phyloP scores from a whole-genome alignment of 495 filamentous ascomycete genomes.

The Amphirosellinia nigrospora region DNA sequence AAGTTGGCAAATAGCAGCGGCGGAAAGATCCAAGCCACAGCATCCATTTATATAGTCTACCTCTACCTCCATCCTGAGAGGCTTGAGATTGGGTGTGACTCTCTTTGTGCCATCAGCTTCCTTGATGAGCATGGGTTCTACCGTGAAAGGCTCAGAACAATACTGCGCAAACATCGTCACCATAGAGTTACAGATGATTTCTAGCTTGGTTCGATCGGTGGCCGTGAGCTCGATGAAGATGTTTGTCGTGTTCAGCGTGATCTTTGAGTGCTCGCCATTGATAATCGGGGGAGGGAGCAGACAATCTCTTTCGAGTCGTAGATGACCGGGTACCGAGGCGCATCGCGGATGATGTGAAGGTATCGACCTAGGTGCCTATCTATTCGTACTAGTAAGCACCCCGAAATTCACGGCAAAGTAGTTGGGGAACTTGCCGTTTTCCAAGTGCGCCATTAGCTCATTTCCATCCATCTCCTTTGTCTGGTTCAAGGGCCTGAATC shows the following conservation, averaged over 20 bases:
- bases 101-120: constrained; percentile 86
- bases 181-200: constrained; percentile 93
- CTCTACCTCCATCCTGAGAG: constrained; percentile 78
- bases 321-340: constrained; percentile 95
- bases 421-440: constrained; percentile 55
- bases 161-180: constrained; percentile 98
- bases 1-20: constrained; percentile 73
- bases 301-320: constrained; percentile 86
- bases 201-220: constrained; percentile 95
- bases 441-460: constrained; percentile 93
- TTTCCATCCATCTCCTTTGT: constrained; percentile 82
- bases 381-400: constrained; percentile 67
- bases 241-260: constrained; percentile 85
- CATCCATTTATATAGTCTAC: constrained; percentile 92
- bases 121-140: constrained; percentile 90
- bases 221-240: constrained; percentile 97
- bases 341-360: constrained; percentile 91
- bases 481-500: constrained; percentile 91
- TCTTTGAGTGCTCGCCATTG: constrained; percentile 96
- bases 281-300: constrained; percentile 97
- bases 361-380: constrained; percentile 68
- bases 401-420: constrained; percentile 70
- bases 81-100: constrained; percentile 76
- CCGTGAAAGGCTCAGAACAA: constrained; percentile 83
- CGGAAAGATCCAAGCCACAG: constrained; percentile 77